Base-by-base conservation (phyloP, 202 grass and related monocot genomes). In the Digitaria exilis region DNA sequence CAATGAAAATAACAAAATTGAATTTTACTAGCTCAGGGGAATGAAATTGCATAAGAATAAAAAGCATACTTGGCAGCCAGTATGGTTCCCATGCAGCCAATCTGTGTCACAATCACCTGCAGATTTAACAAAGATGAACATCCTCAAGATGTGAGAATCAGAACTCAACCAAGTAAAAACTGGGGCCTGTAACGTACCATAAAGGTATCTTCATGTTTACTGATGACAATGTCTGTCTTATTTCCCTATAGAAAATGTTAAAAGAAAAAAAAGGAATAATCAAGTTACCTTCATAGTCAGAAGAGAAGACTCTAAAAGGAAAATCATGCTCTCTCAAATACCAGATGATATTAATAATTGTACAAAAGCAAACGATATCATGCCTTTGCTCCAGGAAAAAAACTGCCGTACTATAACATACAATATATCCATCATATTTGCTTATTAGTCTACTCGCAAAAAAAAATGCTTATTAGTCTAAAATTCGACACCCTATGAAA, bases 91-190 rank as follows among this genome's bases (percentile, higher is more conserved):
- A 98, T 92, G 64, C 89, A 96, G 69, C 96, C 93, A 52, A 98
- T 98, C 85, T 98, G 96, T 80, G 93, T 94, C 30, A 94, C 96
- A 61, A 92, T 93, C 43, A 98, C 91, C 96, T 98, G 82, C 32
- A 77, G 9, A 65, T 82, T 75, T 5, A 50, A 79, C 60, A 37
- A 75, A 55, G 69, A 75, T 84, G 15, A 87, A 49, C n/a, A 84
- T 80, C 14, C 82, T 59, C 80, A 13, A 43, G 30, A 84, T 39
- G 31, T 24, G 9, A 86, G 50, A 72, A 63, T 41, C 45, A 75
- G 22, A 35, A 17, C 12, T 41, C 37, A 39, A 71, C 49, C n/a
- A 18, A 70, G 50, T 51, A 84, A 52, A 5, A 62, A 15, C 24
- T 30, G 39, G 31, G 12, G 72, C 49, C 8, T 63, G 46, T 18